Evolutionary conservation across 768 basidiomycete genomes (phyloP), one percentile per base, ranked within the genome.

Genomic region (Cubamyces sp.): DNA sequence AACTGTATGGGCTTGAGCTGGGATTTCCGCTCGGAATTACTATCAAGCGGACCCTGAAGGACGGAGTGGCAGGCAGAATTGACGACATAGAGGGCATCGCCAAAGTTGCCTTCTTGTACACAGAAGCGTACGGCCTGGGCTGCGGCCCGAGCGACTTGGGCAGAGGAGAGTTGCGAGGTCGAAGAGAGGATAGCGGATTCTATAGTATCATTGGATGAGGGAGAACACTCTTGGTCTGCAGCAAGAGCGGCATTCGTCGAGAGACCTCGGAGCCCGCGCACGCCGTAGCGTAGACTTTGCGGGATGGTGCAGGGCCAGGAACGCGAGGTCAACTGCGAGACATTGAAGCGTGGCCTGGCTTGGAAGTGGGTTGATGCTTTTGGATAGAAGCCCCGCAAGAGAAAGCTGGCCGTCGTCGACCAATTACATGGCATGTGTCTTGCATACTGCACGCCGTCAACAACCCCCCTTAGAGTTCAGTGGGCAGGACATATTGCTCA

Each of bases 351-450:
- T 8, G 40, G 37, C 26, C 53, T 55, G 28, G 34, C 8, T 15
- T n/a, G 56, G 11, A 28, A 3, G 11, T 9, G 50, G n/a, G 25
- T 15, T 15, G 23, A 30, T n/a, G 23, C 5, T 18, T 28, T 46
- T 47, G 43, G 25, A 39, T 41, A 41, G 14, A 19, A 12, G 11
- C 62, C 54, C 60, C 60, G 57, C 56, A 75, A 55, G 48, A 77
- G 65, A 72, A 76, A 74, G 72, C 77, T 84, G 80, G 84, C 79
- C 71, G 79, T 73, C 69, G 74, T 78, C 65, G 78, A 80, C 82
- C 80, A 82, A 74, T 76, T 82, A 81, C 87, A 87, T 88, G 79
- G 86, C 88, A 90, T 90, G 83, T 79, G 82, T 74, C 71, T 82
- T 71, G 82, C 86, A 87, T 88, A 70, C 80, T 86, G 83, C 61